phyloP scores from a whole-genome alignment of 352 stramenopile species.

The Phytopythium kandeliae region DNA sequence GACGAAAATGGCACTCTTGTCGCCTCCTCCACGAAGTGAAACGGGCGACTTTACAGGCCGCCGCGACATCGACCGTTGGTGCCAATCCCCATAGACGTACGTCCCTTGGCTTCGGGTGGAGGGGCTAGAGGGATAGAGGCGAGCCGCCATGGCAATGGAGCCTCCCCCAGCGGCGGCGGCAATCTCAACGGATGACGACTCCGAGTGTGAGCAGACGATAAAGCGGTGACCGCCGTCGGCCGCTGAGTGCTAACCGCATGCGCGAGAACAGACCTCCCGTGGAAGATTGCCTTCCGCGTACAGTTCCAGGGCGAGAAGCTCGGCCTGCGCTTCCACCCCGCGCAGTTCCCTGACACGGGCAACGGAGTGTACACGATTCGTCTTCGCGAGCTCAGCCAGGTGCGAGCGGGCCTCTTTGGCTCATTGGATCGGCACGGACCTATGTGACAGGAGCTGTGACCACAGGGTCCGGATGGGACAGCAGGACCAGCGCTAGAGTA shows the following conservation, averaged over 20 bases:
- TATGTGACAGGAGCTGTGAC: background rate
- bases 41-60: background rate
- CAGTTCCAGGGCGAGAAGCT: conserved; percentile 80
- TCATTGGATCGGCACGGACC: no score
- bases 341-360: conserved; percentile 73
- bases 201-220: conserved; percentile 24
- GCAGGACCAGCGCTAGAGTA: conserved; percentile 67
- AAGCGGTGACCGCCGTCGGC: background rate
- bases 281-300: conserved; percentile 81
- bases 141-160: conserved; percentile 8
- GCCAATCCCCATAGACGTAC: no score
- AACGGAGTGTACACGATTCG: conserved; percentile 84
- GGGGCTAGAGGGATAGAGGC: no score
- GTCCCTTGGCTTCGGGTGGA: background rate
- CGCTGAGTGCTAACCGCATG: background rate
- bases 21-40: background rate
- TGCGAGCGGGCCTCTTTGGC: conserved; percentile 2
- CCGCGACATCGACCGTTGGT: no score
- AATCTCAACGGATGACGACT: conserved; percentile 37
- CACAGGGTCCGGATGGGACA: conserved; percentile 30
- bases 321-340: conserved; percentile 68
- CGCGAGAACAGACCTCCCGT: conserved; percentile 43
- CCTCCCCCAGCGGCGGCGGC: conserved; percentile 27
- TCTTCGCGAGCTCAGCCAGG: conserved; percentile 69
- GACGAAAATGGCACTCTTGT: background rate